Evolutionary conservation across 2,329 filamentous ascomycete genomes (phyloP), one percentile per base, ranked within the genome.

Genomic region (Colletotrichum graminicola): DNA sequence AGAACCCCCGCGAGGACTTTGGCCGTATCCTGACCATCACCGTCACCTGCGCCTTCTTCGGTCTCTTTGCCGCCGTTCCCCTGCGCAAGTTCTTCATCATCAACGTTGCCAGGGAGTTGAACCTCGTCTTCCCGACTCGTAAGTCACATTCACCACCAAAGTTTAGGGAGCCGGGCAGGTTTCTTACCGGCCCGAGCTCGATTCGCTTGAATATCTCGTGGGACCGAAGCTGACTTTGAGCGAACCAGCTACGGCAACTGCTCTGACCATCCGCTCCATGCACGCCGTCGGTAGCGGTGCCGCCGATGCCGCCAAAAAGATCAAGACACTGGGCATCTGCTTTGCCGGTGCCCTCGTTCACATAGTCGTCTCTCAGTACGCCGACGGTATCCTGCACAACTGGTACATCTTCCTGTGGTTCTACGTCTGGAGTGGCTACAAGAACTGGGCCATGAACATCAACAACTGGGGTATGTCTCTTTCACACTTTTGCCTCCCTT

Each of bases 11-110:
- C 73, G 77, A 84, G 12, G 88, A 91, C 75, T 90, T 90, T 75
- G 83, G 83, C 63, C 83, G 87, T 23, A 85, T 91, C 55, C 81
- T 91, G 67, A 87, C 87, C 45, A 84, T 91, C 73, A 90, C 89
- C 2, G 82, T 89, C 47, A 86, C 90, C 59, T 88, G 88, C 69
- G 88, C 87, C 12, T 90, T 90, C 79, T 91, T 91, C 78, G 90
- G 90, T 6, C 84, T 91, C 68, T 89, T 90, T 77, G 89, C 90
- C 73, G 87, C 87, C 55, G 89, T 88, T 0, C 89, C 89, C 12
- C 84, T 91, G 32, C 88, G 90, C 68, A 90, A 90, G 77, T 92
- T 92, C 82, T 92, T 91, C 82, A 87, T 92, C 78, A 87, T 92
- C 78, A 89, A 90, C 72, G 87, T 91, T 12, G 88, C 88, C 2